Evolutionary conservation across 176 grass and related monocot species (phyloP), one percentile per base, ranked within the genome.

Genomic region (Rhynchospora pubera): DNA sequence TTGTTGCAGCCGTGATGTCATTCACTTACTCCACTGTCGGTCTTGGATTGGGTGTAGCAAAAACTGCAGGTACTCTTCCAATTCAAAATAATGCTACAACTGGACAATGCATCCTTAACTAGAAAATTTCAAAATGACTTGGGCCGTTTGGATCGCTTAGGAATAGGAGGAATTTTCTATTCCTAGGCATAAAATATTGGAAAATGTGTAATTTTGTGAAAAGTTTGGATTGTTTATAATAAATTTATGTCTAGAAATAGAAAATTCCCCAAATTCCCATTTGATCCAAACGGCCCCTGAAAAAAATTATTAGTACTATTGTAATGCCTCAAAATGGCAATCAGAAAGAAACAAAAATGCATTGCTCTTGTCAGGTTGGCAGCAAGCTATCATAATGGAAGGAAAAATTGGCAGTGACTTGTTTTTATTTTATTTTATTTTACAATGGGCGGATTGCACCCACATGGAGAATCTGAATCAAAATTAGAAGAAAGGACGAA

Each of bases 1-100:
- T 91, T 70, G 71, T 92, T 8, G 90, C 87, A 0, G 90, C 90
- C 1, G 5, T 87, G 53, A 92, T 92, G 90, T 92, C 87, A 42
- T 92, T 89, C 78, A 89, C 85, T 14, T 89, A 89, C 73, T 85
- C 90, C 6, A 80, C 57, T 7, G 65, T 87, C n/a, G 87, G 87
- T 24, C 83, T 92, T 77, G 21, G 68, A 61, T 84, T 91, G 19
- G 87, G 90, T 22, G 39, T 86, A n/a, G 90, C 84, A 46, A 79
- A 87, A 64, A 79, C 76, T 48, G 81, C 87, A 80, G 80, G 88
- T 90, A 86, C 46, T 39, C 45, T 51, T 39, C 55, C 34, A 84
- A 74, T 84, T 43, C 18, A 55, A 68, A 82, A 69, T 30, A 42
- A 59, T 79, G 76, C 39, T 70, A 7, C 2, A n/a, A 34, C 13